Base-by-base conservation (phyloP, 2,329 filamentous ascomycete genomes). In the Harringtonia aguacate region DNA sequence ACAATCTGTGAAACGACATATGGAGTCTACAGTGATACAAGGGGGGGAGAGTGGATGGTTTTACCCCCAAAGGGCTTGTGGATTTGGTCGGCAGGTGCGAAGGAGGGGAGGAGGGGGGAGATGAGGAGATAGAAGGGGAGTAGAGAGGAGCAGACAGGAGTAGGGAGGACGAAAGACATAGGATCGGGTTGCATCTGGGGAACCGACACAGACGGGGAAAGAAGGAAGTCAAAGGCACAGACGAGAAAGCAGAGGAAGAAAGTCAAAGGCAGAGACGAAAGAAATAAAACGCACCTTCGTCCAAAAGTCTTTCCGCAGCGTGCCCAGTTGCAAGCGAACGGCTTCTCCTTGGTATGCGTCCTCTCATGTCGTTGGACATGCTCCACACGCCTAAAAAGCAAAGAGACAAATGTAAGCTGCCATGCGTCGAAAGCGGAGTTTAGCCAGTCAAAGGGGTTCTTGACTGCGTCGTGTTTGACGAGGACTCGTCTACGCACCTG, bases 271-370 rank as follows among this genome's bases (percentile, higher is more conserved):
- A 35, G 9, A 38, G 39, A 41, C 41, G 18, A 44, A 46, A 46
- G 40, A 46, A 36, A 43, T 41, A 43, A 46, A 40, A 47, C 74
- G 68, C 59, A 79, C 75, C 75, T 68, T 63, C 76, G 65, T 55
- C 75, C 74, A 61, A 79, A 80, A 2, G 70, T 76, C 61, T 79
- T 79, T 39, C 75, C 75, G 60, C 76, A 80, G 35, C 71, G 67
- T 55, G 69, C 68, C 72, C 74, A 77, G 49, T 55, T 65, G 53
- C 76, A 80, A 41, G 71, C 68, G 56, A 79, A 80, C 9, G 76
- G 76, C 58, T 79, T 79, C 61, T 79, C 76, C 55, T 79, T 79
- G 52, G 76, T 80, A 60, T 80, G 76, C 29, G 75, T 79, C 50
- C 75, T 69, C 59, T 79, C 75, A 58, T 80, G 76, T 56, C 76